phyloP scores from a whole-genome alignment of 75 land plant genomes.

The Pseudotsuga menziesii region DNA sequence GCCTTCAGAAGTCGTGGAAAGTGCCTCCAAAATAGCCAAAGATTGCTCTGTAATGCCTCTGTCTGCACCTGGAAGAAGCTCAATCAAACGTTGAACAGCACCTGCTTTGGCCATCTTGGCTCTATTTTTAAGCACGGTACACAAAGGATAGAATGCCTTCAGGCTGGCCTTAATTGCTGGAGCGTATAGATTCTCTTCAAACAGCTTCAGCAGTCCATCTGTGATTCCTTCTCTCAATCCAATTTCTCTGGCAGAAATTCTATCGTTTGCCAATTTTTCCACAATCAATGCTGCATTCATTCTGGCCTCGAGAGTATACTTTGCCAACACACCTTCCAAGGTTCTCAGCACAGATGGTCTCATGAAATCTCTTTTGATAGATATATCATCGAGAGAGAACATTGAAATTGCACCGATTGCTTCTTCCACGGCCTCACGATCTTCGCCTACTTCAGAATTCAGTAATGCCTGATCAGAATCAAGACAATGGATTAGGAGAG shows the following conservation, averaged over 20 bases:
- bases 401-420: background rate
- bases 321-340: background rate
- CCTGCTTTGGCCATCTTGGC: slow-evolving; percentile 17
- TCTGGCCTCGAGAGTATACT: background rate
- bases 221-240: background rate
- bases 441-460: too few species aligned
- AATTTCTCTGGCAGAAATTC: background rate
- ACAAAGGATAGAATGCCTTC: background rate
- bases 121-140: background rate
- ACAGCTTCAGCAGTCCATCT: background rate
- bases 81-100: slow-evolving; percentile 17
- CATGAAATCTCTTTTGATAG: background rate
- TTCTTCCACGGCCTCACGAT: too few species aligned
- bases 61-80: slow-evolving; percentile 16
- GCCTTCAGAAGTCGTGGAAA: slow-evolving; percentile 45
- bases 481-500: too few species aligned
- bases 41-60: slow-evolving; percentile 5
- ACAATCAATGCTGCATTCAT: background rate
- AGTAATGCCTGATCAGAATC: too few species aligned
- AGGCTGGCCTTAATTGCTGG: background rate
- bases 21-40: slow-evolving; percentile 25
- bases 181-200: background rate
- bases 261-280: background rate
- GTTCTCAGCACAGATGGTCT: background rate
- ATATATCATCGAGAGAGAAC: background rate